Conservation (phyloP, 2,329 filamentous ascomycete genomes). For the Xenoacremonium recifei region DNA sequence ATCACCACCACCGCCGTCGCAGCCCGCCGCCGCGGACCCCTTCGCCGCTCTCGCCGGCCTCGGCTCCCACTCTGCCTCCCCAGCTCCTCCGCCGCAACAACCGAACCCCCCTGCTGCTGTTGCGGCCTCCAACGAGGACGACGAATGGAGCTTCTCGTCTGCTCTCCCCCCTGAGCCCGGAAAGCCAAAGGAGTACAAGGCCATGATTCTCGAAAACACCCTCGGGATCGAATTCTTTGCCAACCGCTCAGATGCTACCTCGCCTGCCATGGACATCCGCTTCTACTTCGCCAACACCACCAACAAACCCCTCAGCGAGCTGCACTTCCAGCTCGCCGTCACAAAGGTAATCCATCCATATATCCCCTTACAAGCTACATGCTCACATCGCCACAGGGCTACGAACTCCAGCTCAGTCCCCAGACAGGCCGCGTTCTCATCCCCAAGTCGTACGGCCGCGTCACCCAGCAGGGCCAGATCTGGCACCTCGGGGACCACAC, state of each 20-base stretch:
- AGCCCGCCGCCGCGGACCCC: conserved; percentile 44
- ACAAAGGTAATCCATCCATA: conserved; percentile 68
- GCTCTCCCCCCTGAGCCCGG: conserved; percentile 65
- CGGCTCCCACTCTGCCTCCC: conserved; percentile 26
- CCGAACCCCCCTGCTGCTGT: conserved; percentile 17
- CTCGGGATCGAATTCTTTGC: conserved; percentile 75
- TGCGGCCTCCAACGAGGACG: conserved; percentile 60
- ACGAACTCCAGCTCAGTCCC: conserved; percentile 76
- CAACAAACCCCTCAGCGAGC: conserved; percentile 66
- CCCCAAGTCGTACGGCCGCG: conserved; percentile 70
- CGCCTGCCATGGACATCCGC: conserved; percentile 63
- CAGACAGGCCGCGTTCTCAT: conserved; percentile 77
- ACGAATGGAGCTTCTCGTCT: conserved; percentile 93
- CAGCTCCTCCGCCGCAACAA: conserved; percentile 16
- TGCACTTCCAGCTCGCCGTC: conserved; percentile 90
- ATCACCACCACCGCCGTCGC: conserved; percentile 45
- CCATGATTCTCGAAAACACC: conserved; percentile 66
- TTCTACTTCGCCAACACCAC: conserved; percentile 85
- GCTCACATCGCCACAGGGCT: conserved; percentile 55
- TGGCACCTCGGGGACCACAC: conserved; percentile 67
- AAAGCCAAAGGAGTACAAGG: conserved; percentile 60
- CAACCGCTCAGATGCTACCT: conserved; percentile 52
- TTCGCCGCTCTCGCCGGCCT: conserved; percentile 47
- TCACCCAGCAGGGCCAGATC: conserved; percentile 79
- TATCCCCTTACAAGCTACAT: neutral